phyloP scores from a whole-genome alignment of 1,284 basidiomycete genomes.

The Sporisorium scitamineum region DNA sequence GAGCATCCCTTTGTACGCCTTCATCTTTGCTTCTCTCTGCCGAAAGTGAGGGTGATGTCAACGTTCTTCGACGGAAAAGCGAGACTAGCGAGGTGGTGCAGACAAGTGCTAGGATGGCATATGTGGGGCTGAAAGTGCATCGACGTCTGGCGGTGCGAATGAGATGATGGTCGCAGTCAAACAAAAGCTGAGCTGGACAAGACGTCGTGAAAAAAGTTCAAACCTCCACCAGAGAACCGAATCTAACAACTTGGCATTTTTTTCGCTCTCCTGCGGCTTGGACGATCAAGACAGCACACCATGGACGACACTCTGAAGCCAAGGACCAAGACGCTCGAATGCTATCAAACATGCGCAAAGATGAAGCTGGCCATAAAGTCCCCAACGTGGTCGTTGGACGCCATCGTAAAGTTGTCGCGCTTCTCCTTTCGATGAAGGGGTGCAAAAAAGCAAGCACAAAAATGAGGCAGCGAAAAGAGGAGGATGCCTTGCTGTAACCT shows the following conservation, averaged over 20 bases:
- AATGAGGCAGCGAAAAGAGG: no score
- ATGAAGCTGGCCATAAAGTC: no score
- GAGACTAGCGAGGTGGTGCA: not conserved
- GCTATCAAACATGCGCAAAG: no score
- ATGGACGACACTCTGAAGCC: no score
- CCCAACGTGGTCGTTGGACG: no score
- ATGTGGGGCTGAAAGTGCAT: no score
- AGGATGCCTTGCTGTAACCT: no score
- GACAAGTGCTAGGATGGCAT: not conserved
- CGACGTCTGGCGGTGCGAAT: not conserved
- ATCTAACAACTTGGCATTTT: not conserved
- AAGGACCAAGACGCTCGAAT: no score
- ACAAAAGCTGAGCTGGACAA: not conserved
- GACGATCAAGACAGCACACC: not conserved
- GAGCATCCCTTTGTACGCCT: conserved; percentile 79
- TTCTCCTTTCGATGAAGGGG: no score
- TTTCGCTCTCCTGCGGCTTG: not conserved
- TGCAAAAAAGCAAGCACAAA: no score
- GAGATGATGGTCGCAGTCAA: not conserved
- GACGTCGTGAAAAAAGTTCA: not conserved
- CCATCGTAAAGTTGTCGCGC: no score
- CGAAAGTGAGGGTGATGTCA: not conserved
- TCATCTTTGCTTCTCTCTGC: conserved; percentile 70
- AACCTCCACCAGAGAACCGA: not conserved
- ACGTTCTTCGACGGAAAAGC: no score